Conservation (phyloP, 2,329 filamentous ascomycete species). For the Oidium heveae region DNA sequence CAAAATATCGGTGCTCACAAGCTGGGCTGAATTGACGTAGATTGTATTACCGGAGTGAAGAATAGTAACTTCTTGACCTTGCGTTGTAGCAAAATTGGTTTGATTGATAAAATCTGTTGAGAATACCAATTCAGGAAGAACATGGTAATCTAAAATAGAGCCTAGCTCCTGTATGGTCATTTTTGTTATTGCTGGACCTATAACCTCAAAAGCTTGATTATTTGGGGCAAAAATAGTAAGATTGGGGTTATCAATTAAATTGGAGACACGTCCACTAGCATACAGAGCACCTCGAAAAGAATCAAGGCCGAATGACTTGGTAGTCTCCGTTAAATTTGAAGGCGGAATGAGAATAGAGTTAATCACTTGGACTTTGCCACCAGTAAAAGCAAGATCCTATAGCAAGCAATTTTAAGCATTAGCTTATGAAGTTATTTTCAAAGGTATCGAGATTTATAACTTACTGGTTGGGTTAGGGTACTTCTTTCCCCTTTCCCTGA, state of each 20-base stretch:
- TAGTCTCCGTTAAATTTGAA: constrained; percentile 15
- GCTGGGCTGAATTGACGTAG: constrained; percentile 17
- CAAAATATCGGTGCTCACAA: constrained; percentile 16
- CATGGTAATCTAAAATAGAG: constrained; percentile 15
- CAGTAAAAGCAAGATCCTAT: constrained; percentile 22
- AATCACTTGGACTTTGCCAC: constrained; percentile 26
- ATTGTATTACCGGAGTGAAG: constrained; percentile 15
- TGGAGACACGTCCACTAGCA: constrained; percentile 11
- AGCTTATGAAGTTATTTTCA: neutral
- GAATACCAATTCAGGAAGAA: constrained; percentile 12
- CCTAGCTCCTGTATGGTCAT: constrained; percentile 11
- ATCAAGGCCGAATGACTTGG: constrained; percentile 16
- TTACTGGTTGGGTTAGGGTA: constrained; percentile 16
- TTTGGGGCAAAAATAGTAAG: constrained; percentile 22
- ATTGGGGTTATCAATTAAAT: constrained; percentile 19
- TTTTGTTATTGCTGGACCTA: constrained; percentile 14
- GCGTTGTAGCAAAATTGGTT: constrained; percentile 10
- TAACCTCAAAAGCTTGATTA: constrained; percentile 15
- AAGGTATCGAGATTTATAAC: neutral
- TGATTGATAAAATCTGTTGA: constrained; percentile 13
- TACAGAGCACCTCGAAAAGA: constrained; percentile 16
- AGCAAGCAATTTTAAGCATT: constrained; percentile 1
- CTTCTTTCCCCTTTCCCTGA: constrained; percentile 19
- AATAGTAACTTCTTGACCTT: constrained; percentile 15
- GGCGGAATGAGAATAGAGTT: constrained; percentile 27